Evolutionary conservation across 139 green algal genomes (phyloP), one percentile per base, ranked within the genome.

Genomic region (Zygnema cylindricum): DNA sequence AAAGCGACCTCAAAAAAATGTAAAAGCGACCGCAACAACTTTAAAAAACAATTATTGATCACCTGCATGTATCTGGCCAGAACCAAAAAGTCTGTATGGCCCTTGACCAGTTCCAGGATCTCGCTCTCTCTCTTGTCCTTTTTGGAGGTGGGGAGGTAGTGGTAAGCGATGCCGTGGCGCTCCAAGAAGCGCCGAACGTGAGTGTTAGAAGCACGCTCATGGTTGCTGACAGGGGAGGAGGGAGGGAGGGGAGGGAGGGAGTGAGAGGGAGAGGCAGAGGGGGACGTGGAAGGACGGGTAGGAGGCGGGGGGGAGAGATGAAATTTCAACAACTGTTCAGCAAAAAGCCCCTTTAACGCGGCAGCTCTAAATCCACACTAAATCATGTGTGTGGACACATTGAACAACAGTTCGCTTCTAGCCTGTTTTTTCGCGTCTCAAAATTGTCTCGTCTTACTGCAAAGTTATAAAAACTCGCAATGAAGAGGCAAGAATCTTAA

Each of bases 11-110:
- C n/a, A n/a, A n/a, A n/a, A n/a, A n/a, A n/a, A n/a, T n/a, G n/a
- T n/a, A n/a, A n/a, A n/a, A n/a, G n/a, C n/a, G n/a, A n/a, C n/a
- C n/a, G n/a, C n/a, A n/a, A n/a, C n/a, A n/a, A n/a, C n/a, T n/a
- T n/a, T n/a, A n/a, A n/a, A n/a, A n/a, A n/a, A n/a, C n/a, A n/a
- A n/a, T n/a, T n/a, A n/a, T n/a, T n/a, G n/a, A 25, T 11, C 2
- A 93, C 63, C 88, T 92, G 88, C 89, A 92, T 92, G 89, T 92
- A 92, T 2, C 89, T 49, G 1, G 89, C 89, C 1, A 92, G 42
- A 0, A 91, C 89, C 35, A 92, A 77, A 7, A 92, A 90, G 55
- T 92, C 86, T 1, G 86, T 92, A 54, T 43, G 1, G 22, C 21
- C 69, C 1, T 23, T 35, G 21, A 92, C 54, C 1, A 92, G 23